Conservation (phyloP, 2,329 filamentous ascomycete genomes). For the Dactylonectria macrodidyma region DNA sequence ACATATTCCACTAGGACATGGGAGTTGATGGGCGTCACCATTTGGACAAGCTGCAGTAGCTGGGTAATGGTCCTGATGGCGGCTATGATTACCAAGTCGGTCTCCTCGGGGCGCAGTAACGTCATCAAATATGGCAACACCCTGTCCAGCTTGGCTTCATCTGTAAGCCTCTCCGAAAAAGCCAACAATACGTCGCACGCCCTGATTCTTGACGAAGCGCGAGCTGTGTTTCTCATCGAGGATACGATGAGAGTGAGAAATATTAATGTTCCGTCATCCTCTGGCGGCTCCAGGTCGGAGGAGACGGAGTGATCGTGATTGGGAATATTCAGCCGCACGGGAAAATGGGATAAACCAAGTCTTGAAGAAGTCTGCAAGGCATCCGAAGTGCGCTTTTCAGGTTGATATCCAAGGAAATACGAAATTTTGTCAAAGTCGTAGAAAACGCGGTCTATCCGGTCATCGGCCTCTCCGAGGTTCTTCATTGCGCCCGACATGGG, state of each 20-base stretch:
- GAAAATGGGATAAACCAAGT: slow-evolving; percentile 77
- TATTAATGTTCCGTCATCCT: slow-evolving; percentile 92
- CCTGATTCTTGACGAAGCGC: slow-evolving; percentile 87
- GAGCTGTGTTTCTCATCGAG: slow-evolving; percentile 89
- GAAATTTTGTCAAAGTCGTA: slow-evolving; percentile 98
- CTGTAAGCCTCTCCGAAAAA: slow-evolving; percentile 91
- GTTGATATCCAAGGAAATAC: slow-evolving; percentile 87
- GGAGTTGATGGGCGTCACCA: slow-evolving; percentile 85
- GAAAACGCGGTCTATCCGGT: slow-evolving; percentile 93
- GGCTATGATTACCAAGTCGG: slow-evolving; percentile 87
- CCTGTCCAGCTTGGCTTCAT: slow-evolving; percentile 95
- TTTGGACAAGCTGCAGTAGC: slow-evolving; percentile 86
- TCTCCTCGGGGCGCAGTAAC: slow-evolving; percentile 81
- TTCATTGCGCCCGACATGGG: slow-evolving; percentile 75
- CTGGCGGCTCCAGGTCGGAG: slow-evolving; percentile 71
- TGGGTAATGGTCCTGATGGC: slow-evolving; percentile 91
- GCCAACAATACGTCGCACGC: slow-evolving; percentile 93
- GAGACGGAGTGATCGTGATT: slow-evolving; percentile 83
- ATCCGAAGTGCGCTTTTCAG: slow-evolving; percentile 58
- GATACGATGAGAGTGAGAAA: slow-evolving; percentile 92
- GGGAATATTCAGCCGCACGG: slow-evolving; percentile 88
- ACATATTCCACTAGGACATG: slow-evolving; percentile 80
- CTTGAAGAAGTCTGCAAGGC: slow-evolving; percentile 51
- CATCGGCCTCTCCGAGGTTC: slow-evolving; percentile 90
- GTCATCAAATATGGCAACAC: slow-evolving; percentile 92